These are phyloP conservation scores for Coemansia sp. DNA, from an alignment of 192 early-diverging fungal species.

Conservation along the genomic window DNA sequence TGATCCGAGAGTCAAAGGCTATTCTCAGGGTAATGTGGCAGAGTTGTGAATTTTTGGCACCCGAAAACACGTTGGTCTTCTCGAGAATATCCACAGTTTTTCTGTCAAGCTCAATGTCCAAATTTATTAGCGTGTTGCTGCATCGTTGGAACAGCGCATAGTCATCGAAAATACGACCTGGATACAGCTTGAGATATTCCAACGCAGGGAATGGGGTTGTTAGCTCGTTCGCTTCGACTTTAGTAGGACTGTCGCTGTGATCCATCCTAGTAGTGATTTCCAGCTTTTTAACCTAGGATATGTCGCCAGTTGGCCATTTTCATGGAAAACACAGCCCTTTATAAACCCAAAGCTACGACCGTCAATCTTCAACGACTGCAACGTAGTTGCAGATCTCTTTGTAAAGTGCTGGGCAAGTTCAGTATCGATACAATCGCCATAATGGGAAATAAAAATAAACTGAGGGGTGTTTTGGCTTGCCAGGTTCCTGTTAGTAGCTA, in stretches of 20 bases:
- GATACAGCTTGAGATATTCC: slow-evolving; percentile 6
- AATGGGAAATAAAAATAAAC: neutral
- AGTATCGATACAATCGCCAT: neutral
- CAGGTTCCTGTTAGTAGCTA: neutral
- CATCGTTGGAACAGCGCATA: slow-evolving; percentile 1
- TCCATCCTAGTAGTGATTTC: neutral
- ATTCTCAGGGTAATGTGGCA: neutral
- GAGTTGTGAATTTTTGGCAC: neutral
- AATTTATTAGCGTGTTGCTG: slow-evolving; percentile 6
- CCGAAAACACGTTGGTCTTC: neutral
- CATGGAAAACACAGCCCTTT: neutral
- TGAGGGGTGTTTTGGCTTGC: neutral
- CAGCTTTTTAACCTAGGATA: neutral
- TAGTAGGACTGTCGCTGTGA: neutral
- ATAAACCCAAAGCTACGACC: neutral
- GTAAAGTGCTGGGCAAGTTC: neutral
- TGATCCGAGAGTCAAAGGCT: neutral
- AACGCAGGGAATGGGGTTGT: slow-evolving; percentile 26
- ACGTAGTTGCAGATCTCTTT: neutral
- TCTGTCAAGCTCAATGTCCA: slow-evolving; percentile 23
- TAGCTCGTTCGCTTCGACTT: neutral
- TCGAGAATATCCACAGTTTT: neutral
- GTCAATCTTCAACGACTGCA: neutral
- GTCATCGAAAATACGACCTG: neutral
- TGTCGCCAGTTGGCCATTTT: neutral